phyloP scores from a whole-genome alignment of 2,329 filamentous ascomycete genomes.

The Daldinia sp. region DNA sequence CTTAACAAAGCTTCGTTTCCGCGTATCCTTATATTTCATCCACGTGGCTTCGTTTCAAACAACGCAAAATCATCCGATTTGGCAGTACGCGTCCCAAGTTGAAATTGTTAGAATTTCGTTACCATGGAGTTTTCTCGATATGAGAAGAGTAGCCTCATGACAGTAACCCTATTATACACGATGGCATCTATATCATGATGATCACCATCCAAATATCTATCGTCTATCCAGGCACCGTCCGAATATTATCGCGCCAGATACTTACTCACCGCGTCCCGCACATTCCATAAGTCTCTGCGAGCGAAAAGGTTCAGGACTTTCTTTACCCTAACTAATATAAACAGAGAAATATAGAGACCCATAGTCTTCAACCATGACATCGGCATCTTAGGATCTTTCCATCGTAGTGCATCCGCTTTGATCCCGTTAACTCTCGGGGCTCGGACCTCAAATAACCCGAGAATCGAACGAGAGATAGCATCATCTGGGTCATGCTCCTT shows the following conservation, averaged over 20 bases:
- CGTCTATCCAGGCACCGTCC: background rate
- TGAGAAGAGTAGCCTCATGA: background rate
- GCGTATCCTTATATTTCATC: background rate
- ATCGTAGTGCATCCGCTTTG: slow-evolving; percentile 29
- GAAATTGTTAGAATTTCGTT: background rate
- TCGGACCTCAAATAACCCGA: slow-evolving; percentile 25
- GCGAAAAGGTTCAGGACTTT: slow-evolving; percentile 17
- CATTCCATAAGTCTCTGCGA: slow-evolving; percentile 15
- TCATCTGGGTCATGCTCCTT: slow-evolving; percentile 13
- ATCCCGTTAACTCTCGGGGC: slow-evolving; percentile 18
- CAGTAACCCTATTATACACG: background rate
- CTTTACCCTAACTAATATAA: slow-evolving; percentile 20
- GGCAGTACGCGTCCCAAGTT: background rate
- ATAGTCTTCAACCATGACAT: slow-evolving; percentile 28
- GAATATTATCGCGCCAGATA: slow-evolving; percentile 11
- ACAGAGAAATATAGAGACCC: slow-evolving; percentile 29
- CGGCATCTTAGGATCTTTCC: slow-evolving; percentile 38
- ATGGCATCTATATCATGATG: background rate
- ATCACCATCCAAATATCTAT: background rate
- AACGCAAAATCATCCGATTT: background rate
- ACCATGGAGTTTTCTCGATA: background rate
- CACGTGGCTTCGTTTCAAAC: background rate
- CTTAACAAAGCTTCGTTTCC: background rate
- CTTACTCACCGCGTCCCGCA: slow-evolving; percentile 26
- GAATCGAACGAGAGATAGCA: slow-evolving; percentile 24